Conservation (phyloP, 2,329 filamentous ascomycete species). For the Bisporella sp. region DNA sequence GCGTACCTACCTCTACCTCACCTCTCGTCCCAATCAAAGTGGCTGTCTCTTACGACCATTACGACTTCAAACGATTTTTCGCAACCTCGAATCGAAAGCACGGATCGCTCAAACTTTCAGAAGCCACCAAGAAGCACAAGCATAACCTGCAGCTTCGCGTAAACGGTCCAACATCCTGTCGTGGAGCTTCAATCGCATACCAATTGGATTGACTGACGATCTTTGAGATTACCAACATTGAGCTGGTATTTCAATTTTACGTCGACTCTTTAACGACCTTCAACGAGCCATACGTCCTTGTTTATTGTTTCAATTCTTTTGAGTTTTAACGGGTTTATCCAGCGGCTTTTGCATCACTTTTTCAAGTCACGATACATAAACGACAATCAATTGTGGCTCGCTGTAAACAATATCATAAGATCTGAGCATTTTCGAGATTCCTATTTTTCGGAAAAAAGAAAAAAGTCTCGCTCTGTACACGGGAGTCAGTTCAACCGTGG, state of each 20-base stretch:
- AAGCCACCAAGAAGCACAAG: slow-evolving; percentile 28
- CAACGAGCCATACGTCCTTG: slow-evolving; percentile 35
- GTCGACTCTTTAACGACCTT: slow-evolving; percentile 32
- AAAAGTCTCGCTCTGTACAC: background rate
- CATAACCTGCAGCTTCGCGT: slow-evolving; percentile 30
- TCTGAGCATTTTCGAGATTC: background rate
- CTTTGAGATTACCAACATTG: background rate
- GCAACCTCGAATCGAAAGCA: slow-evolving; percentile 23
- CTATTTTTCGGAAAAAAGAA: background rate
- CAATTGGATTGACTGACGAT: slow-evolving; percentile 26
- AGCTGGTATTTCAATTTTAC: background rate
- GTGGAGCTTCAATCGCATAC: slow-evolving; percentile 27
- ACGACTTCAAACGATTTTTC: slow-evolving; percentile 20
- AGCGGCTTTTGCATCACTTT: slow-evolving; percentile 22
- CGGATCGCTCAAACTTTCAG: slow-evolving; percentile 18
- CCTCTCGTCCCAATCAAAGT: background rate
- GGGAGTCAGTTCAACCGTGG: background rate
- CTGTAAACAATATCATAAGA: slow-evolving; percentile 16
- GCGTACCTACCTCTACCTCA: background rate
- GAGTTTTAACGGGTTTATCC: slow-evolving; percentile 22
- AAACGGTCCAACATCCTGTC: slow-evolving; percentile 23
- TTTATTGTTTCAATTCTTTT: slow-evolving; percentile 19
- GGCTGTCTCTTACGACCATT: slow-evolving; percentile 17
- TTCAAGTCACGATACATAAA: slow-evolving; percentile 21
- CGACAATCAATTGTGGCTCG: slow-evolving; percentile 18